Base-by-base conservation (phyloP, 495 filamentous ascomycete species). In the Xanthoparmelia taractica region DNA sequence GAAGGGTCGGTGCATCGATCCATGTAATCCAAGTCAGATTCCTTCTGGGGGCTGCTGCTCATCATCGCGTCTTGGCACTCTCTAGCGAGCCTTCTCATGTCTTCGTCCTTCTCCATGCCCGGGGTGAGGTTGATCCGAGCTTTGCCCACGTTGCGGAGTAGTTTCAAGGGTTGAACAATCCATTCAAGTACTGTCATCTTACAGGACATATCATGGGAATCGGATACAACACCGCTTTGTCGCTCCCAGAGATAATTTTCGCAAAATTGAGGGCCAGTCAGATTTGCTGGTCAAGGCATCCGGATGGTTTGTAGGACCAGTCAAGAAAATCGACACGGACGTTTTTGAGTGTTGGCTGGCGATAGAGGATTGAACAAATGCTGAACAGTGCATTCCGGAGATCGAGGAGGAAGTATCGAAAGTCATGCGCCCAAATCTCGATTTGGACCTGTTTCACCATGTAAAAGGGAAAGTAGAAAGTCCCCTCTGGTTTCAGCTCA, bases 61-160 rank as follows among this genome's bases (percentile, higher is more conserved):
- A 38, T 58, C 56, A 58, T 41, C 13, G 38, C 56, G 6, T 37
- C 27, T 40, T 41, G 23, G 23, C 56, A 58, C 12, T 41, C 56
- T 27, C 18, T 17, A 36, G n/a, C 56, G 12, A 34, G 40, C 8
- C 27, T 36, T 36, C 34, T 37, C 56, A 25, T 37, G n/a, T 58
- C 55, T n/a, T 34, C 6, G 23, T 57, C 11, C 33, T 57, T 38
- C 34, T 33, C 34, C 13, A 34, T 20, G 2, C 18, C 18, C 0
- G 31, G 6, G 8, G 55, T 34, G 20, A 57, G 31, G 29, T 57
- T 57, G 33, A 57, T 37, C 10, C 27, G 31, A 57, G 54, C 29
- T 18, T 20, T 37, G 20, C 27, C 54, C 1, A 57, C 31, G 12
- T 27, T 37, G 31, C 33, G 54, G 20, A 57, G 54, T 13, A 37